Percentiles rank a stretch among this genome's conserved stretches.
Evolutionary conservation across 1,284 basidiomycete genomes (phyloP).

Genomic region (Abortiporus biennis): DNA sequence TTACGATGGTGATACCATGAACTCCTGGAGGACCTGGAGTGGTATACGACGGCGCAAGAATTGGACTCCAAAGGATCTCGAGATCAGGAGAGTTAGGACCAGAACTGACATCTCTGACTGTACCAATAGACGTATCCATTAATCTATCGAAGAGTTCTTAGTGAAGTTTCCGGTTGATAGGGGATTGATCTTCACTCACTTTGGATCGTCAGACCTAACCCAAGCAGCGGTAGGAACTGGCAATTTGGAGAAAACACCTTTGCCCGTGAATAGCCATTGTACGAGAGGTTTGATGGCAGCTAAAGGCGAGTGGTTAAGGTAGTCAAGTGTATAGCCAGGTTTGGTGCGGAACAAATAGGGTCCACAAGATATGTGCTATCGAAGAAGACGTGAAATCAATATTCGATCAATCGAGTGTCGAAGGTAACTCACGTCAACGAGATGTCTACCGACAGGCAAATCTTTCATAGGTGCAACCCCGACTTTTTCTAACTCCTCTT

Average conservation of each 20-base stretch:
- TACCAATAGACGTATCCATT: not conserved
- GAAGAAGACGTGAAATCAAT: not conserved
- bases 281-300: slow-evolving; percentile 19
- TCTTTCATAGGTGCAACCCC: slow-evolving; percentile 32
- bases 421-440: slow-evolving; percentile 26
- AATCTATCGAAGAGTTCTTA: not conserved
- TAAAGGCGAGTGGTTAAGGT: slow-evolving; percentile 22
- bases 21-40: slow-evolving; percentile 15
- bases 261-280: slow-evolving; percentile 26
- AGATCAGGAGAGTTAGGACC: slow-evolving; percentile 30
- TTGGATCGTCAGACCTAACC: slow-evolving; percentile 26
- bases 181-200: slow-evolving; percentile 9
- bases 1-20: slow-evolving; percentile 22
- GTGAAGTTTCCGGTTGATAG: not conserved
- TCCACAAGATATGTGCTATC: slow-evolving; percentile 24
- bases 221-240: slow-evolving; percentile 21
- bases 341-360: slow-evolving; percentile 23
- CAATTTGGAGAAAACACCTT: slow-evolving; percentile 23
- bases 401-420: no score
- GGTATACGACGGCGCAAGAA: slow-evolving; percentile 20
- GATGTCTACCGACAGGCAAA: slow-evolving; percentile 38
- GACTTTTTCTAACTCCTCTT: slow-evolving; percentile 26
- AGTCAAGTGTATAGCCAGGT: slow-evolving; percentile 25
- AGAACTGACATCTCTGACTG: slow-evolving; percentile 17
- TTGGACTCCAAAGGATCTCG: slow-evolving; percentile 28